Evolutionary conservation across 176 grass and related monocot genomes (phyloP), one percentile per base, ranked within the genome.

Genomic region (Dactylis glomerata): DNA sequence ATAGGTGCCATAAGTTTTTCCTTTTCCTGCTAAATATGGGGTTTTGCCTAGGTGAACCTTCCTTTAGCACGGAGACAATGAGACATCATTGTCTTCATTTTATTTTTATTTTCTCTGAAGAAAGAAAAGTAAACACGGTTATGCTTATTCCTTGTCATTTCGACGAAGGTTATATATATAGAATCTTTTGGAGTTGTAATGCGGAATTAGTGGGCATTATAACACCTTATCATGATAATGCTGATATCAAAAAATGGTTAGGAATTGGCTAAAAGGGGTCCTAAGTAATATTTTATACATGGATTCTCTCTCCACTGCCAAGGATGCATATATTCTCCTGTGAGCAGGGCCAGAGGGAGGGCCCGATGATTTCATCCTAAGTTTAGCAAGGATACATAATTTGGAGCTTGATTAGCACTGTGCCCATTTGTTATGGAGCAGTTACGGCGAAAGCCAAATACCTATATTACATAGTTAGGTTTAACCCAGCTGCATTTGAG

Each of bases 281-380:
- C 64, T 78, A 83, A 82, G 78, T 76, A 77, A 76, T 66, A 45
- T 72, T 44, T 84, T 12, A 84, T 88, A 55, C 72, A 42, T 74
- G 32, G 75, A 70, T 97, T 88, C 92, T 20, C 23, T 20, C 52
- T 86, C 94, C 94, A 97, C 89, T 92, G 19, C 71, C 15, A 86
- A 78, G 61, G 83, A 78, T 38, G 94, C 87, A 97, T 97, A 62
- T 83, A 97, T 97, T 97, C 91, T 74, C 66, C 24, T 87, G 52
- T 68, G 52, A 79, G 41, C 64, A 50, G 58, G 79, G 44, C 44
- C 26, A 49, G 44, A 31, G 15, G 44, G 8, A 74, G 44, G 63
- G 31, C 31, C 63, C 61, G 32, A 65, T 31, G 61, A 16, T 65
- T 65, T 33, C 32, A 67, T 67, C 63, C 63, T 36, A 34, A 66